Evolutionary conservation across 495 filamentous ascomycete species (phyloP).

Genomic region (Aspergillus leporis): DNA sequence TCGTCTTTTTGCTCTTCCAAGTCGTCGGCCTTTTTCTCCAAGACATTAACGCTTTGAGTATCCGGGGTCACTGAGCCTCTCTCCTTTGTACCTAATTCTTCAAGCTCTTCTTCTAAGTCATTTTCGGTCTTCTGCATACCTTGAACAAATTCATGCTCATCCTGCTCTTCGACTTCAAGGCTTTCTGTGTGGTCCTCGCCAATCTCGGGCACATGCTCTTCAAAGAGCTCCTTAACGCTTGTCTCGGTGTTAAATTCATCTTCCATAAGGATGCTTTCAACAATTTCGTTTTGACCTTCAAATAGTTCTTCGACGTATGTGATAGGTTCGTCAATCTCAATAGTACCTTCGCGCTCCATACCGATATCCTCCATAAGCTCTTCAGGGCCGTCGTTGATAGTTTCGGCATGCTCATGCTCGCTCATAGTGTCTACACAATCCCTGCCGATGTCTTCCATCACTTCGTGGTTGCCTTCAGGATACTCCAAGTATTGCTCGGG

Average conservation of each 20-base stretch:
- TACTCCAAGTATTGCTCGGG: not conserved
- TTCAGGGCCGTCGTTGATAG: not conserved
- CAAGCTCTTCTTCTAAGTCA: conserved; percentile 2
- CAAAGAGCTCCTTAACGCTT: not conserved
- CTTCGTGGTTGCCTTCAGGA: not conserved
- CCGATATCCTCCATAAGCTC: not conserved
- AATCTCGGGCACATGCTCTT: not conserved
- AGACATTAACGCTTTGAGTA: conserved; percentile 2
- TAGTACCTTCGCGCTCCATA: not conserved
- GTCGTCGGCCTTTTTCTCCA: not conserved
- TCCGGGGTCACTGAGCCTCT: not conserved
- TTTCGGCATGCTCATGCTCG: not conserved
- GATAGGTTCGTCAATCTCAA: conserved; percentile 13
- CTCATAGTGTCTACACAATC: not conserved
- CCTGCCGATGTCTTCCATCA: not conserved
- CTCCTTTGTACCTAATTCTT: not conserved
- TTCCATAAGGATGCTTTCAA: not conserved
- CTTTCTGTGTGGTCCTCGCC: not conserved
- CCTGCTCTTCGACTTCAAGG: conserved; percentile 20
- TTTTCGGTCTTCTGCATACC: not conserved
- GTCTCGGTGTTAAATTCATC: not conserved
- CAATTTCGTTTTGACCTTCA: conserved; percentile 2
- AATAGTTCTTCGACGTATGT: conserved; percentile 2
- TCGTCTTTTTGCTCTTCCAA: not conserved
- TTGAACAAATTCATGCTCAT: not conserved